phyloP scores from a whole-genome alignment of 352 stramenopile species.

The Pythium vanterpoolii region DNA sequence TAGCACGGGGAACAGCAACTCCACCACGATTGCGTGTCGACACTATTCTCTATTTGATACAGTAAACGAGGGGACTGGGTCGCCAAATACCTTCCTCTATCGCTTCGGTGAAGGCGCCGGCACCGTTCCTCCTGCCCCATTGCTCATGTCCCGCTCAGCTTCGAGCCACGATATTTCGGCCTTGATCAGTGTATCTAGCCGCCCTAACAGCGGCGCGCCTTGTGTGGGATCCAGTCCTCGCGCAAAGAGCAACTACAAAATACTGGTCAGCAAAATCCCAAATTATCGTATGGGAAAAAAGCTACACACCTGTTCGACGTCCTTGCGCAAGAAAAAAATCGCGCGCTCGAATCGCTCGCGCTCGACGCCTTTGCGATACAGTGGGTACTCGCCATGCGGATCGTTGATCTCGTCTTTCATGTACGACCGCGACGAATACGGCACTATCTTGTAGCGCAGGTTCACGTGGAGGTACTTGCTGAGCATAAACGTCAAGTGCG shows the following conservation, averaged over 20 bases:
- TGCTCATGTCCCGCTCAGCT: conserved; percentile 44
- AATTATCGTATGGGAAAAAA: too few relatives aligned
- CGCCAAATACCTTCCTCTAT: not conserved
- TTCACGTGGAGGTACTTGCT: conserved; percentile 88
- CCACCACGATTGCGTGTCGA: too few relatives aligned
- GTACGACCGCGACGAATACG: conserved; percentile 77
- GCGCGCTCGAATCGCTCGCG: conserved; percentile 75
- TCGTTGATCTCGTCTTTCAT: conserved; percentile 88
- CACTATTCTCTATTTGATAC: conserved; percentile 3
- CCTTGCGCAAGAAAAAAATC: conserved; percentile 71
- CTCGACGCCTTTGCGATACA: conserved; percentile 79
- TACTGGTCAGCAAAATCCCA: not conserved
- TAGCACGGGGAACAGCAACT: too few relatives aligned
- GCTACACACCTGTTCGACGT: conserved; percentile 83
- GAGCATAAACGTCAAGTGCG: conserved; percentile 87
- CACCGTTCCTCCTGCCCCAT: conserved; percentile 14
- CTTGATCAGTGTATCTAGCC: conserved; percentile 67
- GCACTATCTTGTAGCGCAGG: conserved; percentile 74
- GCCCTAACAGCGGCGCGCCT: conserved; percentile 53
- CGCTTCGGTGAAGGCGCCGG: conserved; percentile 1
- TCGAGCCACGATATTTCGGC: conserved; percentile 65
- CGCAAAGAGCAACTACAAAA: conserved; percentile 63
- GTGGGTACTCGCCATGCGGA: conserved; percentile 67
- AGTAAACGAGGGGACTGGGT: not conserved
- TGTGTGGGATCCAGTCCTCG: conserved; percentile 68